Base-by-base conservation (phyloP, 371 early-diverging fungal species). In the Gilbertella persicaria region DNA sequence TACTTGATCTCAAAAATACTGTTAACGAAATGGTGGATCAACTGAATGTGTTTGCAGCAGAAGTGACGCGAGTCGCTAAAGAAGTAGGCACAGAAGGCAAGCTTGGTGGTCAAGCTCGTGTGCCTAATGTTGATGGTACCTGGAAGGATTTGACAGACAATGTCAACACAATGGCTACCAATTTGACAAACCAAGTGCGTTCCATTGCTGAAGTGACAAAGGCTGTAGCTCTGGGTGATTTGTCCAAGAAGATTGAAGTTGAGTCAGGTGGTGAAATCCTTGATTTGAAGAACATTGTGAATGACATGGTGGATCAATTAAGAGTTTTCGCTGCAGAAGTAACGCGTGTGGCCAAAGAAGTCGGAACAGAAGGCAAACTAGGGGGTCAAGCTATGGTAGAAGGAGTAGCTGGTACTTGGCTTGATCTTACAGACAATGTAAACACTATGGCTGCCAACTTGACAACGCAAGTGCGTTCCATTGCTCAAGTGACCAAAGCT, bases 121-220 rank as follows among this genome's bases (percentile, higher is more conserved):
- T 85, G 0, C 64, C 75, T 16, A 74, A 67, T 19, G 83, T 83
- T 4, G 81, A 58, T 30, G 87, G 87, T 20, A 83, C 79, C 0
- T 87, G 87, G 87, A 72, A 70, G 21, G 81, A 81, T 21, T 60
- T 87, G 3, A 87, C 87, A 0, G 74, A 76, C 36, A 84, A 78
- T 49, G 82, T 85, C 44, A 85, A 85, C 23, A 71, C 64, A 7
- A 55, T 85, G 85, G 85, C 85, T 0, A 48, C 70, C 40, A 85
- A 85, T 38, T 44, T 85, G 1, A 85, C 85, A 1, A 64, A 61
- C 5, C 85, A 85, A 53, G 83, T 85, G 7, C 48, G 67, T 0
- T 70, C 73, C 8, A 85, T 85, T 47, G 83, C 83, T 2, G 62
- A 62, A 13, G 85, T 85, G 5, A 79, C 77, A 0, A 82, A 70